Evolutionary conservation across 768 basidiomycete genomes (phyloP).

Genomic region (Lactarius vividus): DNA sequence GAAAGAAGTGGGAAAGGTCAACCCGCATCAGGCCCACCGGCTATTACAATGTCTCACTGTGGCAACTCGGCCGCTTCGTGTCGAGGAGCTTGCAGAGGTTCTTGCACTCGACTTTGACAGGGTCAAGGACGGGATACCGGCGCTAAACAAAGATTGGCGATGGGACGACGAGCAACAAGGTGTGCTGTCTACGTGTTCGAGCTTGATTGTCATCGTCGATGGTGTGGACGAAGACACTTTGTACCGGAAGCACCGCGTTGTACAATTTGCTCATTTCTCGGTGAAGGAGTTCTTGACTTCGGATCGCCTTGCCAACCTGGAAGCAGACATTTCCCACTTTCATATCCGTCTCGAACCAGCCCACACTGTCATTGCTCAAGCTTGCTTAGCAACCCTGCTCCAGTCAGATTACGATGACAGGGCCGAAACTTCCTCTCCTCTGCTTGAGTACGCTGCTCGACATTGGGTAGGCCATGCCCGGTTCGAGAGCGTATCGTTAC

Average conservation of each 20-base stretch:
- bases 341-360: neutral
- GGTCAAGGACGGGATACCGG: neutral
- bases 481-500: neutral
- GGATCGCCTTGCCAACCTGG: neutral
- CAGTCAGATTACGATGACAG: neutral
- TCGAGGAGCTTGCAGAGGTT: neutral
- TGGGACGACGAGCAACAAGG: neutral
- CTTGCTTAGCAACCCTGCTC: neutral
- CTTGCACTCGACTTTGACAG: neutral
- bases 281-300: slow-evolving; percentile 6
- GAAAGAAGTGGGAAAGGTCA: neutral
- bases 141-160: neutral
- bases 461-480: neutral
- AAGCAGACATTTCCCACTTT: neutral
- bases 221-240: neutral
- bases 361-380: neutral
- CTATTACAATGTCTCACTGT: neutral
- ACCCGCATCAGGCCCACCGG: neutral
- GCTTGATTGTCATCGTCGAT: neutral
- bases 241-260: neutral
- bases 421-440: neutral
- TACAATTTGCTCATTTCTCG: slow-evolving; percentile 2
- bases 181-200: neutral
- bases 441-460: neutral
- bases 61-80: neutral